These are phyloP conservation scores for Xenoacremonium recifei DNA, from an alignment of 2,329 filamentous ascomycete genomes.

Conservation along the genomic window DNA sequence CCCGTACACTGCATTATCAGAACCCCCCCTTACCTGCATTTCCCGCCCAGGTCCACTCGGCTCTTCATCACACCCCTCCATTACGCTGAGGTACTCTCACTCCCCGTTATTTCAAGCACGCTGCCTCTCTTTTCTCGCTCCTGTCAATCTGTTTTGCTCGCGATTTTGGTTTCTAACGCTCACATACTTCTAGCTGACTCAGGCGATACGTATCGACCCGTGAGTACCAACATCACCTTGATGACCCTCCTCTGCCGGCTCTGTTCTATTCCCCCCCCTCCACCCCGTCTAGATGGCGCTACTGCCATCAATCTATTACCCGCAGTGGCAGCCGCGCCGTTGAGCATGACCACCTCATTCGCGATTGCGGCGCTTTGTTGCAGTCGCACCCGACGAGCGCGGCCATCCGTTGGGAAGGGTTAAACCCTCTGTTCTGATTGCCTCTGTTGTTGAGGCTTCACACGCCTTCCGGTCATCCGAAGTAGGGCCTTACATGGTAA, in stretches of 20 bases:
- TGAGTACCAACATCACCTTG: slow-evolving; percentile 37
- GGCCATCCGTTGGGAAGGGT: background rate
- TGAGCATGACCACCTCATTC: background rate
- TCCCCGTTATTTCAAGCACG: slow-evolving; percentile 33
- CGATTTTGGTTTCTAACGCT: slow-evolving; percentile 24
- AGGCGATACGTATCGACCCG: slow-evolving; percentile 60
- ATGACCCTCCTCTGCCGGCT: background rate
- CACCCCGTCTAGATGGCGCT: background rate
- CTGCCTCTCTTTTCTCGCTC: slow-evolving; percentile 13
- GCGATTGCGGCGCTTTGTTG: background rate
- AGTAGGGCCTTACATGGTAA: background rate
- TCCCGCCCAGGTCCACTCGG: slow-evolving; percentile 44
- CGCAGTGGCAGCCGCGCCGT: background rate
- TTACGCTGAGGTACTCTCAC: slow-evolving; percentile 29
- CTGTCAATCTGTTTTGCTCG: slow-evolving; percentile 22
- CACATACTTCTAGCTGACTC: slow-evolving; percentile 55
- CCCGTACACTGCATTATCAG: slow-evolving; percentile 33
- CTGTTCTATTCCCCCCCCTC: background rate
- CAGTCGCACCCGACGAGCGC: background rate
- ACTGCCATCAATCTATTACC: background rate
- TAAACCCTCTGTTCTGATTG: background rate
- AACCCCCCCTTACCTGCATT: slow-evolving; percentile 43
- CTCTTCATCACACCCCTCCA: slow-evolving; percentile 35
- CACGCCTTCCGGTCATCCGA: background rate
- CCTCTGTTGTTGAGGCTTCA: slow-evolving; percentile 3